Conservation (phyloP, 1,284 basidiomycete genomes). For the Anthracocystis walkeri region DNA sequence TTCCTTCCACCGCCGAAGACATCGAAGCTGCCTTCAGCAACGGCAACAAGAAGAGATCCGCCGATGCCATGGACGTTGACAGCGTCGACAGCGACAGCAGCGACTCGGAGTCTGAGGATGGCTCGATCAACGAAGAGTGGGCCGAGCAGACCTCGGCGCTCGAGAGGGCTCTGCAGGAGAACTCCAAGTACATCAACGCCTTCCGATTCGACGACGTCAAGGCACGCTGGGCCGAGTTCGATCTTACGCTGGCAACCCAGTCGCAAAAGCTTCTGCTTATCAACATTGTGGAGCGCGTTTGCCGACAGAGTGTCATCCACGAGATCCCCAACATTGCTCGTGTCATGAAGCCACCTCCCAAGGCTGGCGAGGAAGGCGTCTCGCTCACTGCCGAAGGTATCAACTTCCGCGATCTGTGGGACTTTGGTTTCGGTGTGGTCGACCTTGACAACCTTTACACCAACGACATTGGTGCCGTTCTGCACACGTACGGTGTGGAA, state of each 20-base stretch:
- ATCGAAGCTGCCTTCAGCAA: conserved; percentile 77
- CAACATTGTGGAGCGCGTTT: conserved; percentile 68
- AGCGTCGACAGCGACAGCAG: conserved; percentile 48
- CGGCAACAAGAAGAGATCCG: conserved; percentile 43
- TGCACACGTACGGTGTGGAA: conserved; percentile 81
- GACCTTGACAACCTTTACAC: conserved; percentile 88
- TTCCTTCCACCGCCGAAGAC: conserved; percentile 71
- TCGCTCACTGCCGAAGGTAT: conserved; percentile 67
- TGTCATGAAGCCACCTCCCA: conserved; percentile 61
- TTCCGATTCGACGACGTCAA: conserved; percentile 79
- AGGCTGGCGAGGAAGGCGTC: conserved; percentile 52
- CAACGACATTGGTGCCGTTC: conserved; percentile 93
- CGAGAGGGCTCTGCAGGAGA: conserved; percentile 73
- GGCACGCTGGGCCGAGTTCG: conserved; percentile 72
- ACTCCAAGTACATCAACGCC: conserved; percentile 73
- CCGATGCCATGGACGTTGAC: conserved; percentile 55
- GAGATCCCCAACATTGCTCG: conserved; percentile 66
- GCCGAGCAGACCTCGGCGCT: conserved; percentile 69
- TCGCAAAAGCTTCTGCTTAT: conserved; percentile 68
- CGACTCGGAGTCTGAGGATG: conserved; percentile 56
- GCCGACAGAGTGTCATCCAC: conserved; percentile 64
- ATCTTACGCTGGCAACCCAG: conserved; percentile 59
- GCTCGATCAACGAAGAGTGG: conserved; percentile 63
- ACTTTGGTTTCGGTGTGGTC: conserved; percentile 82
- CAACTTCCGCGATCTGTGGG: conserved; percentile 92